These are phyloP conservation scores for Yarrowia deformans DNA, from an alignment of 805 yeast genomes.

Conservation along the genomic window DNA sequence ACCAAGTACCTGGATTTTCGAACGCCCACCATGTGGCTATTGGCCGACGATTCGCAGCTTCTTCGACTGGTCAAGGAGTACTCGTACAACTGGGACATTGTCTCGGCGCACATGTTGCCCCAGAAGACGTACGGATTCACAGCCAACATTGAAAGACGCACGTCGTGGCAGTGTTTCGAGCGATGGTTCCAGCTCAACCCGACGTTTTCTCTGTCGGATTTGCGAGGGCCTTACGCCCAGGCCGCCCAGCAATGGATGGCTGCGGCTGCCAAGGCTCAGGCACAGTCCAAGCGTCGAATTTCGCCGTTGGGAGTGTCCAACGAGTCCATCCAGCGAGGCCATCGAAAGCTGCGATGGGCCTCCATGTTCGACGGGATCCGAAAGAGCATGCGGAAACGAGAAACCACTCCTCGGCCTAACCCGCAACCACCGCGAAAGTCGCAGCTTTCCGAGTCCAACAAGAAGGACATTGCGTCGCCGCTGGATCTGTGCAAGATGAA, in stretches of 20 bases:
- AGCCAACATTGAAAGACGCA: slow-evolving; percentile 90
- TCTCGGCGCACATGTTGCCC: slow-evolving; percentile 78
- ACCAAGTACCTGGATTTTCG: slow-evolving; percentile 79
- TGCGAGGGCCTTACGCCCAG: slow-evolving; percentile 84
- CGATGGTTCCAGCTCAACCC: slow-evolving; percentile 92
- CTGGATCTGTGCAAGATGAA: slow-evolving; percentile 83
- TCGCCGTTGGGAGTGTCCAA: slow-evolving; percentile 93
- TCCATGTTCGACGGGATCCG: slow-evolving; percentile 96
- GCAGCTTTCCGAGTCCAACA: slow-evolving; percentile 42
- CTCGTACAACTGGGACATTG: slow-evolving; percentile 91
- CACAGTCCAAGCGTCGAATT: slow-evolving; percentile 84
- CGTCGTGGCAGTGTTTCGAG: slow-evolving; percentile 99
- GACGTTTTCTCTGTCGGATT: slow-evolving; percentile 81
- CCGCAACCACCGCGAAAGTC: slow-evolving; percentile 54
- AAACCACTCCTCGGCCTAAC: slow-evolving; percentile 70
- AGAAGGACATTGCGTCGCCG: slow-evolving; percentile 70
- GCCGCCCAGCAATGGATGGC: slow-evolving; percentile 92
- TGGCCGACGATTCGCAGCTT: slow-evolving; percentile 85
- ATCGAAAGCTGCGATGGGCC: slow-evolving; percentile 90
- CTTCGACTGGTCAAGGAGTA: slow-evolving; percentile 84
- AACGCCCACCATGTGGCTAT: slow-evolving; percentile 95
- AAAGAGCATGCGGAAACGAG: slow-evolving; percentile 87
- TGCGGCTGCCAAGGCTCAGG: slow-evolving; percentile 87
- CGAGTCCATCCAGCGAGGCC: slow-evolving; percentile 93
- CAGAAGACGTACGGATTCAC: slow-evolving; percentile 72